Percentiles rank a stretch among this genome's conserved stretches.
Conservation (phyloP, 305 asterid genomes). For the Solanum hybrid region DNA sequence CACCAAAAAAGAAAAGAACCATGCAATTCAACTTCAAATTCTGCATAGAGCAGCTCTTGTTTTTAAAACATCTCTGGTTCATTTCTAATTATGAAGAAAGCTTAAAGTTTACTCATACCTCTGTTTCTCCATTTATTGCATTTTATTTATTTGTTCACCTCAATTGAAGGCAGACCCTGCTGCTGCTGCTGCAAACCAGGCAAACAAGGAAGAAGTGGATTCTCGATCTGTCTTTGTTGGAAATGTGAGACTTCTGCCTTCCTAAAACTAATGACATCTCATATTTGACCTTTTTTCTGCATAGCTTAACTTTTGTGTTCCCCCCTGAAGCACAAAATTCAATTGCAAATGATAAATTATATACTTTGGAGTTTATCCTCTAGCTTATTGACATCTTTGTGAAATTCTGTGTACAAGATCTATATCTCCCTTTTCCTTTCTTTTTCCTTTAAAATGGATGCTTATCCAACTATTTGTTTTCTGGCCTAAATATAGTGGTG, state of each 20-base stretch:
- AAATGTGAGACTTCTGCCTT: conserved; percentile 17
- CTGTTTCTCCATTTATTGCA: neutral
- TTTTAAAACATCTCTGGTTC: no score
- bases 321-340: neutral
- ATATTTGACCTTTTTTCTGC: neutral
- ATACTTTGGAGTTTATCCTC: neutral
- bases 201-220: conserved; percentile 28
- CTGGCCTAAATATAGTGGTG: neutral
- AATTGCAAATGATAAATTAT: neutral
- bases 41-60: no score
- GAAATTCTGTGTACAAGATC: neutral
- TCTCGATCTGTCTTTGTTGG: conserved; percentile 28
- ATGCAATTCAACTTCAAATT: no score
- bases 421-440: neutral
- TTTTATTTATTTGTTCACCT: neutral
- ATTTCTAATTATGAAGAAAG: neutral
- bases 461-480: neutral
- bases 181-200: conserved; percentile 17
- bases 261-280: neutral
- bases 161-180: conserved; percentile 18
- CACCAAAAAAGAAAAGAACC: no score
- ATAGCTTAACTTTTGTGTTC: neutral
- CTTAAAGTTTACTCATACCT: neutral
- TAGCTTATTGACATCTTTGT: neutral
- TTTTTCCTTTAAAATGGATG: neutral